These are phyloP conservation scores for Talaromyces wortmannii DNA, from an alignment of 495 filamentous ascomycete genomes.

Conservation along the genomic window DNA sequence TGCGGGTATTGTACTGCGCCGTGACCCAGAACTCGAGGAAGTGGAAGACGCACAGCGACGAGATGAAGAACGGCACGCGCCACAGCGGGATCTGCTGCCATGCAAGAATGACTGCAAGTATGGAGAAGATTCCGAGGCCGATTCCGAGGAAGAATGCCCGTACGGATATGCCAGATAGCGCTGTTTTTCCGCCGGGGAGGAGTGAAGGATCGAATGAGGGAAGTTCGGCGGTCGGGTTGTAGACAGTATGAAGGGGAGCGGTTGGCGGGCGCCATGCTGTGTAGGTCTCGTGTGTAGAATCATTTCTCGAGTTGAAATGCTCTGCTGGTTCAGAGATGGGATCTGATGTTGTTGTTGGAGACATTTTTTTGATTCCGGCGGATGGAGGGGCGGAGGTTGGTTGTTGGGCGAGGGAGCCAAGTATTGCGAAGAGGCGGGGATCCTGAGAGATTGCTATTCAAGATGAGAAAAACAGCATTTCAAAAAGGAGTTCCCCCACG, in stretches of 20 bases:
- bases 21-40: conserved; percentile 94
- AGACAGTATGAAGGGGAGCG: neutral
- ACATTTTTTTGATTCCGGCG: too few species aligned
- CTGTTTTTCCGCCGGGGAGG: conserved; percentile 51
- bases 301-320: neutral
- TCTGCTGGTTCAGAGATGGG: too few species aligned
- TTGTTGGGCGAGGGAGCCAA: too few species aligned
- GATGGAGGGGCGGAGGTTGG: too few species aligned
- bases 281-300: neutral
- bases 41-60: conserved; percentile 75
- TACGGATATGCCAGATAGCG: conserved; percentile 72
- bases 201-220: conserved; percentile 6
- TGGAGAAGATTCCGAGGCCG: conserved; percentile 35
- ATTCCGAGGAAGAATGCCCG: conserved; percentile 59
- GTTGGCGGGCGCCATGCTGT: conserved; percentile 17
- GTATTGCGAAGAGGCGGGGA: too few species aligned
- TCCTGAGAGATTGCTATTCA: too few species aligned
- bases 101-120: conserved; percentile 33
- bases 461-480: too few species aligned
- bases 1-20: conserved; percentile 69
- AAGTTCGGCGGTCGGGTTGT: conserved; percentile 5
- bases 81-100: conserved; percentile 49
- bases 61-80: conserved; percentile 78
- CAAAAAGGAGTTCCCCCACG: too few species aligned
- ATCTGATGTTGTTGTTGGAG: too few species aligned